A percentile compares a stretch with the other conserved stretches of the same genome.
phyloP scores from a whole-genome alignment of 1,284 basidiomycete genomes.

The Gastroboletus turbinatus region DNA sequence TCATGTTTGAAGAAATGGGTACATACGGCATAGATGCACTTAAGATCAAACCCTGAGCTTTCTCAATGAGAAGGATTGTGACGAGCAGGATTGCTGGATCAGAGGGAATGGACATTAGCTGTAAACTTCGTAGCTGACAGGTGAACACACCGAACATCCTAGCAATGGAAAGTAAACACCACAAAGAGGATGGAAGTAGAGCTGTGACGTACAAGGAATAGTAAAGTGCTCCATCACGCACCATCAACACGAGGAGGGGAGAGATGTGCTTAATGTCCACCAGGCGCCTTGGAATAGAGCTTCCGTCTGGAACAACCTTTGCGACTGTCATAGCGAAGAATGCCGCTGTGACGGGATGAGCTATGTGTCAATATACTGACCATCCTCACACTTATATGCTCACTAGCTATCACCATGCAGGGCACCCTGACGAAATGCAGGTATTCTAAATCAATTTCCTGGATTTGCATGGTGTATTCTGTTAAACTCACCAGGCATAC shows the following conservation, averaged over 20 bases:
- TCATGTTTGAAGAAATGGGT: background rate
- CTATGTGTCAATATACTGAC: background rate
- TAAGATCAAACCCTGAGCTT: background rate
- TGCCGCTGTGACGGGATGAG: background rate
- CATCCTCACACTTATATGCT: background rate
- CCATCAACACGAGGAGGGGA: slow-evolving; percentile 3
- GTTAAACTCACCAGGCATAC: background rate
- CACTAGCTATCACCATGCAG: slow-evolving; percentile 5
- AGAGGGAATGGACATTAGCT: background rate
- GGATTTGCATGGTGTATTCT: too few relatives aligned
- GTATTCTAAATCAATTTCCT: background rate
- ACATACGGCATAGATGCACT: background rate
- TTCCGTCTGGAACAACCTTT: background rate
- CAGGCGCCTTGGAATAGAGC: background rate
- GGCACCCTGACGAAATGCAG: background rate
- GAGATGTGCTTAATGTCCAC: background rate
- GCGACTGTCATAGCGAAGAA: slow-evolving; percentile 10
- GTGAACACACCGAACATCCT: background rate
- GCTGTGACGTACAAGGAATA: slow-evolving; percentile 2
- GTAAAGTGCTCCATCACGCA: slow-evolving; percentile 9
- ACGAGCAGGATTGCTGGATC: background rate
- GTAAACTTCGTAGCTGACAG: background rate
- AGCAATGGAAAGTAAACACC: background rate
- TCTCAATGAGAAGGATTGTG: background rate
- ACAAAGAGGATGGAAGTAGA: background rate